Percentiles rank a stretch among this genome's conserved stretches.
Conservation (phyloP, 163 green algal species). For the Chloromonas sp. region DNA sequence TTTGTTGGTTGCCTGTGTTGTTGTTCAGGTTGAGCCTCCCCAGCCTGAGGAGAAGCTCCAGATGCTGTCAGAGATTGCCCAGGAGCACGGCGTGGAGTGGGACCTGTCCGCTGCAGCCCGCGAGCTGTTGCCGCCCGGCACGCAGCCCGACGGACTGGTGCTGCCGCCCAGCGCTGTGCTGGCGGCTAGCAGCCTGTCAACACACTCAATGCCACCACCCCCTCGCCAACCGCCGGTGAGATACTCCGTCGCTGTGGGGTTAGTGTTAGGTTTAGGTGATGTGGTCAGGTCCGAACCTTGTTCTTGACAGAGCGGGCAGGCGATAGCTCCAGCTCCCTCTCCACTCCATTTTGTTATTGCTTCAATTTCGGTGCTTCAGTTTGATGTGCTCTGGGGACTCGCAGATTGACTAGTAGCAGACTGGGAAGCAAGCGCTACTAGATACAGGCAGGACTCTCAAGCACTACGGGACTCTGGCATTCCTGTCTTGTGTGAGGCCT, state of each 20-base stretch:
- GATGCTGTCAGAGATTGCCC: conserved; percentile 56
- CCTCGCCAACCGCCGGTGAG: background rate
- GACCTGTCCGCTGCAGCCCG: conserved; percentile 23
- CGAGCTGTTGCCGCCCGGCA: background rate
- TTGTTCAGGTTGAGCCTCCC: conserved; percentile 40
- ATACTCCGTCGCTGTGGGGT: background rate
- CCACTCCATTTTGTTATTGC: too few species aligned
- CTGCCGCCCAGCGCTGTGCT: background rate
- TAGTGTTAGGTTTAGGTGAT: background rate
- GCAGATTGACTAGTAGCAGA: too few species aligned
- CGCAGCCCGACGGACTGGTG: background rate
- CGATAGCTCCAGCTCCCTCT: too few species aligned
- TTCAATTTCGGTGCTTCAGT: too few species aligned
- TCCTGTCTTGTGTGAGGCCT: too few species aligned
- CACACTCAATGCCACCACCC: background rate
- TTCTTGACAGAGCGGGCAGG: too few species aligned
- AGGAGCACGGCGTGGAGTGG: conserved; percentile 57
- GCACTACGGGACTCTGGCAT: too few species aligned
- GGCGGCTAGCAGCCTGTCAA: background rate
- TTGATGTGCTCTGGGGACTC: too few species aligned
- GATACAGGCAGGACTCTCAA: too few species aligned
- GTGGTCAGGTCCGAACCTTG: background rate
- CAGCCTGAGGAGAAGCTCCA: conserved; percentile 62
- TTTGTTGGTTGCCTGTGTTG: background rate
- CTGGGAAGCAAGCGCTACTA: too few species aligned